Evolutionary conservation across 2,329 filamentous ascomycete species (phyloP), one percentile per base, ranked within the genome.

Genomic region (Talaromyces rugulosus): DNA sequence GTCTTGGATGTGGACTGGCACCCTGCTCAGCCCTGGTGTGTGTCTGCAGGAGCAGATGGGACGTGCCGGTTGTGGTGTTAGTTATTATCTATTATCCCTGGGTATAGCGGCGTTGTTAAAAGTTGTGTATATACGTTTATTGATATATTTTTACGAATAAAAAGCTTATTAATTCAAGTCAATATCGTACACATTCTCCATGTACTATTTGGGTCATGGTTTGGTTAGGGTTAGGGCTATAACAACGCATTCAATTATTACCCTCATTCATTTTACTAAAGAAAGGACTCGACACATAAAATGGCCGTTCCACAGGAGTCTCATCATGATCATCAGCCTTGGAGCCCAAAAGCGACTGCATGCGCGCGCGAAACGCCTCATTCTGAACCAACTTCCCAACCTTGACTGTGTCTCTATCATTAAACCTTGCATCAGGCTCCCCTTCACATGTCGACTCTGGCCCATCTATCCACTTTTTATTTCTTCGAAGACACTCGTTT

Each of bases 1-100:
- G 93, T 98, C 16, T 83, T 98, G 82, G 94, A 96, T 74, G 80
- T 99, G 31, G 91, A 96, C 72, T 99, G 96, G 96, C 95, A 99
- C 80, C 92, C 92, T 5, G 86, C 85, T 66, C 91, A 98, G 77
- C 92, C 94, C 2, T 98, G 95, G 95, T 89, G 90, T 77, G 88
- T 96, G 59, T 96, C 90, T 81, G 94, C 93, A 54, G 95, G 95
- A 68, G 93, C 94, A 1, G 95, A 99, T 80, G 94, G 94, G 50
- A 96, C 90, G 14, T 91, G 92, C 77, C 87, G 94, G 70, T 78
- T 99, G 74, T 99, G 94, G 94, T 90, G 87, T 74, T 89, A 74
- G 71, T 59, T 55, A 14, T 5, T 16, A 36, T 54, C 40, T 28
- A 12, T 27, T 52, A 30, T 47, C 11, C 23, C 14, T 40, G 28